Conservation (phyloP, 306 rosid genomes). For the Glycine soja region DNA sequence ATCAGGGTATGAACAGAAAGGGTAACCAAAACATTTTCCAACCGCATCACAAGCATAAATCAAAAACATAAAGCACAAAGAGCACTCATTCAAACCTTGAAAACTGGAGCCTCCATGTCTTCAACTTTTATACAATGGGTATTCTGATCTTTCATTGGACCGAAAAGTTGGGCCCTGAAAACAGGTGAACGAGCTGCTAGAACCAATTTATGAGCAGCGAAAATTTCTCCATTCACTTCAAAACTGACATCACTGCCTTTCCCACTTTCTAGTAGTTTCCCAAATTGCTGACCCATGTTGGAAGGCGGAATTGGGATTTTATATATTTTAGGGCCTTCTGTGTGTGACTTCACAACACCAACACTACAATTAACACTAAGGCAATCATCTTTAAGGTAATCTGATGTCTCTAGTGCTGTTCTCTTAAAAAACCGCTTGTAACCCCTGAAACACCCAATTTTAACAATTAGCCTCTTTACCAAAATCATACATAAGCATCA, state of each 20-base stretch:
- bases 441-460: constrained; percentile 68
- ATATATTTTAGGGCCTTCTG: constrained; percentile 79
- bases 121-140: constrained; percentile 69
- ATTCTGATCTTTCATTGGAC: constrained; percentile 90
- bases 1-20: background rate
- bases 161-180: constrained; percentile 84
- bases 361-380: constrained; percentile 79
- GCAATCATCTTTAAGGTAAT: constrained; percentile 82
- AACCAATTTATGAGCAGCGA: constrained; percentile 79
- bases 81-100: constrained; percentile 62
- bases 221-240: constrained; percentile 75
- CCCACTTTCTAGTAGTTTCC: constrained; percentile 72
- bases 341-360: constrained; percentile 82
- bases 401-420: constrained; percentile 76
- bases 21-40: constrained; percentile 13
- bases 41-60: constrained; percentile 24
- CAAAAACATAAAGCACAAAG: constrained; percentile 9
- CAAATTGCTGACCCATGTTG: constrained; percentile 75
- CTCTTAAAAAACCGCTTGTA: constrained; percentile 85
- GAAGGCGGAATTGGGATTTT: constrained; percentile 61
- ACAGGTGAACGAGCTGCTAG: constrained; percentile 93
- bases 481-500: background rate
- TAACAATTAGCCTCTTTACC: constrained; percentile 33
- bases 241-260: constrained; percentile 79
- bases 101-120: constrained; percentile 88